Evolutionary conservation across 129 eudicot genomes (phyloP).

Genomic region (Arctium lappa): DNA sequence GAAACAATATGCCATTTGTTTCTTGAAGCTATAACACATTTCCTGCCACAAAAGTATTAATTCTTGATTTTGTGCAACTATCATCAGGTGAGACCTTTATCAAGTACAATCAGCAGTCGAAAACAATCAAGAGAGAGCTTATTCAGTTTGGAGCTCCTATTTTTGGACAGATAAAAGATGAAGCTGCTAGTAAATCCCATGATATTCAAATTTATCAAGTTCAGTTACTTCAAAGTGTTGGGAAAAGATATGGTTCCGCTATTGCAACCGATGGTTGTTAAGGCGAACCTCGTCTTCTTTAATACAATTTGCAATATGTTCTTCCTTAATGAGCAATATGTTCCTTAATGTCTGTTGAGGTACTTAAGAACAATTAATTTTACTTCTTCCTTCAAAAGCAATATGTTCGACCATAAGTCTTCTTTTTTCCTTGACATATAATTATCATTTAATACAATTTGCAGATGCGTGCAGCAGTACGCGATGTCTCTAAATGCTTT

Average conservation of each 20-base stretch:
- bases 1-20: not conserved
- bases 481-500: too few relatives aligned
- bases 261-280: conserved; percentile 43
- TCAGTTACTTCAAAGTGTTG: conserved; percentile 51
- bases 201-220: conserved; percentile 32
- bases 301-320: too few relatives aligned
- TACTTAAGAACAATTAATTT: too few relatives aligned
- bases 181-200: conserved; percentile 38
- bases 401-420: too few relatives aligned
- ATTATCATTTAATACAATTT: too few relatives aligned
- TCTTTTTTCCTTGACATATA: too few relatives aligned
- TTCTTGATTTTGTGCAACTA: conserved; percentile 1
- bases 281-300: conserved; percentile 33
- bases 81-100: conserved; percentile 76
- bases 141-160: conserved; percentile 93
- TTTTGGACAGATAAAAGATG: conserved; percentile 82
- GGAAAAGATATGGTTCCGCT: conserved; percentile 47
- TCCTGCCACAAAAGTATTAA: not conserved
- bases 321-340: too few relatives aligned
- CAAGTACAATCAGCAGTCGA: conserved; percentile 83
- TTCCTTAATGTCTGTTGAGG: too few relatives aligned
- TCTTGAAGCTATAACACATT: not conserved
- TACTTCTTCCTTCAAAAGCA: too few relatives aligned
- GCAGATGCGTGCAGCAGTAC: too few relatives aligned
- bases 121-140: conserved; percentile 81